Evolutionary conservation across 768 basidiomycete genomes (phyloP).

Genomic region (Trichaptum fuscoviolaceum): DNA sequence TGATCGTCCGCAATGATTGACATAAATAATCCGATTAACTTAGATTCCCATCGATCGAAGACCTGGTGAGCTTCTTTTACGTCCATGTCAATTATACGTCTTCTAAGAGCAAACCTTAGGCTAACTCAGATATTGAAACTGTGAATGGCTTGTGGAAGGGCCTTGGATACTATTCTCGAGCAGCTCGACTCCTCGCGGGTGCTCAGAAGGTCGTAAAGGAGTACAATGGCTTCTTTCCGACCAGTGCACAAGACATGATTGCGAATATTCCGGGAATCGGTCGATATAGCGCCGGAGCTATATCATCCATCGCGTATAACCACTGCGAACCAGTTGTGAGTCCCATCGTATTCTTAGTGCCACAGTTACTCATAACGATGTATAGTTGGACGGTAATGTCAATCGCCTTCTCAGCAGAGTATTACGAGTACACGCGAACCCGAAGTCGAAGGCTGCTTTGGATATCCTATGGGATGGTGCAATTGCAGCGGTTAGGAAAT

Average conservation of each 20-base stretch:
- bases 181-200: conserved; percentile 75
- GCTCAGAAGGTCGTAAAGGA: conserved; percentile 72
- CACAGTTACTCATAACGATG: conserved; percentile 4
- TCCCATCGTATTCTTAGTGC: conserved; percentile 11
- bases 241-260: conserved; percentile 77
- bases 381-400: conserved; percentile 86
- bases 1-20: background rate
- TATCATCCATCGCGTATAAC: conserved; percentile 85
- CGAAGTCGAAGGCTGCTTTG: conserved; percentile 72
- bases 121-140: conserved; percentile 68
- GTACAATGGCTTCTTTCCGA: conserved; percentile 66
- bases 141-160: conserved; percentile 92
- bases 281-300: conserved; percentile 81
- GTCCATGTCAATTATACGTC: conserved; percentile 13
- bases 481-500: conserved; percentile 53
- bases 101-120: conserved; percentile 32
- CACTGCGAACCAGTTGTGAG: conserved; percentile 79
- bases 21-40: background rate
- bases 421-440: conserved; percentile 74
- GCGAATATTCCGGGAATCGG: conserved; percentile 83
- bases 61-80: conserved; percentile 47
- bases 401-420: conserved; percentile 80
- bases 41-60: conserved; percentile 78
- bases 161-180: conserved; percentile 85
- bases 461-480: conserved; percentile 84